Conservation (phyloP, 2,329 filamentous ascomycete genomes). For the Fusarium sp. region DNA sequence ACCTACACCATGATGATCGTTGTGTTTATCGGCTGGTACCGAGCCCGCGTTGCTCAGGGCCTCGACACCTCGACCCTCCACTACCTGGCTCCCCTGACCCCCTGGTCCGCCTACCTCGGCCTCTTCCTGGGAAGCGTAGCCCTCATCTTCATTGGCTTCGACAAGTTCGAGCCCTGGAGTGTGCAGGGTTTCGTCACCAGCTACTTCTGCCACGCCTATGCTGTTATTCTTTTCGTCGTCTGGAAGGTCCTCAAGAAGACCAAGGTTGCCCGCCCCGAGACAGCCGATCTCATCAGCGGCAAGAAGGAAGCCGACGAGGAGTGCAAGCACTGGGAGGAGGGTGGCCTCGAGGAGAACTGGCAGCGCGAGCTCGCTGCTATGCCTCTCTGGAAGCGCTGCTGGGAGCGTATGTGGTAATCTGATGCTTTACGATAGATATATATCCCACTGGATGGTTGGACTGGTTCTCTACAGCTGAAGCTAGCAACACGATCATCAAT, state of each 20-base stretch:
- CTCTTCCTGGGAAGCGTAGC: slow-evolving; percentile 63
- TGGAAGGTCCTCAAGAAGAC: slow-evolving; percentile 63
- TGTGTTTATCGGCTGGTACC: slow-evolving; percentile 62
- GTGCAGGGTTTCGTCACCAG: slow-evolving; percentile 66
- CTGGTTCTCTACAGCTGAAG: too few relatives aligned
- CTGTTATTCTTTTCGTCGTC: slow-evolving; percentile 68
- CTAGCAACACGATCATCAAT: too few relatives aligned
- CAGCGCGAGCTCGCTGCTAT: slow-evolving; percentile 54
- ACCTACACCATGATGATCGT: slow-evolving; percentile 65
- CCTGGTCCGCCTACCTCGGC: slow-evolving; percentile 67
- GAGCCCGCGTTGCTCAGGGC: slow-evolving; percentile 65
- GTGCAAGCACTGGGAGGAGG: slow-evolving; percentile 61
- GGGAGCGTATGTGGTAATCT: slow-evolving; percentile 59
- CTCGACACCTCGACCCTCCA: slow-evolving; percentile 63
- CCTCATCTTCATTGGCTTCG: slow-evolving; percentile 71
- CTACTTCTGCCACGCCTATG: slow-evolving; percentile 70
- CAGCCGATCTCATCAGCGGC: slow-evolving; percentile 61
- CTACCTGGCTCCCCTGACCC: slow-evolving; percentile 66
- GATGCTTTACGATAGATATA: too few relatives aligned
- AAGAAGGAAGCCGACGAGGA: slow-evolving; percentile 76
- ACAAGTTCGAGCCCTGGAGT: slow-evolving; percentile 67
- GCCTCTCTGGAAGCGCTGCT: slow-evolving; percentile 54
- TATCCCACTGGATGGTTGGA: too few relatives aligned
- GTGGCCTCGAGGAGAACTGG: slow-evolving; percentile 63
- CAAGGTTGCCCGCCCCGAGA: slow-evolving; percentile 53